Conservation (phyloP, 2,329 filamentous ascomycete genomes). For the Stemphylium beticola region DNA sequence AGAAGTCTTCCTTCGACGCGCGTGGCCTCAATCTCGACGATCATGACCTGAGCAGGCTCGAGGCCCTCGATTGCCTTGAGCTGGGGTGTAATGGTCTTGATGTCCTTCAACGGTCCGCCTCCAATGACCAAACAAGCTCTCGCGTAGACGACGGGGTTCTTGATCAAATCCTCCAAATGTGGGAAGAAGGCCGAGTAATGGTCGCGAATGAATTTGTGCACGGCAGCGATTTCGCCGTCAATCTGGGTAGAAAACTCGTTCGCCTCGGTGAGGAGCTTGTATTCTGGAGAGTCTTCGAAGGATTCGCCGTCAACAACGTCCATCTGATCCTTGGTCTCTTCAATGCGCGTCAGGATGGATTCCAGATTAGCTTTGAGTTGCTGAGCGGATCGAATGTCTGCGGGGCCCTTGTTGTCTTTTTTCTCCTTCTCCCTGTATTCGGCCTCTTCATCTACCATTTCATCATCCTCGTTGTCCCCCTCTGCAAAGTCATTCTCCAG, state of each 20-base stretch:
- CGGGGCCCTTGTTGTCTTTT: conserved; percentile 70
- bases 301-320: conserved; percentile 74
- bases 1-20: conserved; percentile 84
- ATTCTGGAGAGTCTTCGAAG: conserved; percentile 91
- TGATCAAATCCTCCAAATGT: conserved; percentile 87
- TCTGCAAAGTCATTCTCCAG: conserved; percentile 47
- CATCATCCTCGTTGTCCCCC: conserved; percentile 62
- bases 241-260: conserved; percentile 91
- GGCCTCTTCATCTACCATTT: conserved; percentile 67
- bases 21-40: conserved; percentile 92
- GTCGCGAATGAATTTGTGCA: conserved; percentile 96
- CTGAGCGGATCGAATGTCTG: conserved; percentile 79
- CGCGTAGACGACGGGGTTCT: conserved; percentile 91
- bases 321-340: conserved; percentile 65
- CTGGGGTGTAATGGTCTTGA: conserved; percentile 78
- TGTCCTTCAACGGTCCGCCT: conserved; percentile 88
- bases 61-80: conserved; percentile 74
- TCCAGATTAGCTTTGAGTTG: conserved; percentile 81
- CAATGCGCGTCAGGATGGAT: conserved; percentile 73
- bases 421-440: conserved; percentile 59
- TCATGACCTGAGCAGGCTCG: conserved; percentile 90
- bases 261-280: conserved; percentile 84
- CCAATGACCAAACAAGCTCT: conserved; percentile 92
- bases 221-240: conserved; percentile 87
- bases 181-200: conserved; percentile 95